These are phyloP conservation scores for Hordeum vulgare DNA, from an alignment of 176 grass and related monocot species.

Conservation along the genomic window MorexV3_pseudomolecules_assembly NC_058522.1:147830961-147831460, in stretches of 20 bases:
- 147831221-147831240: neutral
- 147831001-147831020: no score
- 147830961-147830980: no score
- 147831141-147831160: neutral
- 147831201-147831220: neutral
- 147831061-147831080: constrained; percentile 21
- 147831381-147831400: constrained; percentile 38
- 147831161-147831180: neutral
- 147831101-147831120: constrained; percentile 25
- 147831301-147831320: constrained; percentile 36
- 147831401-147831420: constrained; percentile 37
- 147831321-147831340: constrained; percentile 39
- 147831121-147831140: neutral
- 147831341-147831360: constrained; percentile 28
- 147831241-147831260: constrained; percentile 27
- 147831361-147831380: constrained; percentile 31
- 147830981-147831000: no score
- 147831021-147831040: no score
- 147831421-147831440: constrained; percentile 17
- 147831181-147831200: neutral
- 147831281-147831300: constrained; percentile 53
- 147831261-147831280: constrained; percentile 21
- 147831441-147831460: constrained; percentile 11
- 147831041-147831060: no score
- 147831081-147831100: neutral